Percentiles rank a stretch among this genome's conserved stretches.
Conservation (phyloP, 805 yeast species). For the Ogataea wickerhamii region DNA sequence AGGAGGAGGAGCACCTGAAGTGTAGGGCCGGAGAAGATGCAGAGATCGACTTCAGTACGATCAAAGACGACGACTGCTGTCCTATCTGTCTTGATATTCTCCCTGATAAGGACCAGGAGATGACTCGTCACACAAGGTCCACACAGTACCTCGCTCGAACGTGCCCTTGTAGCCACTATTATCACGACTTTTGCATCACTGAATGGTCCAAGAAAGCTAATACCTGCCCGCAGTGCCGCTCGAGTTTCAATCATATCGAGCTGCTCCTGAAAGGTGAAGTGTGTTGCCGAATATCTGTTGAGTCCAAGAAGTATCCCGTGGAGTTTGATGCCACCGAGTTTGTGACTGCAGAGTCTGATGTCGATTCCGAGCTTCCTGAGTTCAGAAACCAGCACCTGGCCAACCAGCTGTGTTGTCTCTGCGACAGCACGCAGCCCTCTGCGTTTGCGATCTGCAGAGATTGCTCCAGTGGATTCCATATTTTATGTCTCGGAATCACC, state of each 20-base stretch:
- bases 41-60: no score
- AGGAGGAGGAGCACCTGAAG: no score
- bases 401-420: slow-evolving; percentile 30
- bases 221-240: slow-evolving; percentile 35
- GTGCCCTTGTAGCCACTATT: slow-evolving; percentile 33
- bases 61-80: slow-evolving; percentile 19
- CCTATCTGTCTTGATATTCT: slow-evolving; percentile 32
- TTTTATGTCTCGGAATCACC: slow-evolving; percentile 29
- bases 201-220: slow-evolving; percentile 36
- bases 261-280: slow-evolving; percentile 14
- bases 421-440: slow-evolving; percentile 27
- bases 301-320: slow-evolving; percentile 22
- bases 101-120: slow-evolving; percentile 13
- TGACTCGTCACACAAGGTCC: slow-evolving; percentile 21
- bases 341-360: slow-evolving; percentile 9
- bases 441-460: slow-evolving; percentile 29
- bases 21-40: no score
- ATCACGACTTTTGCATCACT: slow-evolving; percentile 34
- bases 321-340: slow-evolving; percentile 23
- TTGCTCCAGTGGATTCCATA: slow-evolving; percentile 33
- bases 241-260: slow-evolving; percentile 23
- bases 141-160: slow-evolving; percentile 26
- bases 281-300: slow-evolving; percentile 18
- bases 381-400: slow-evolving; percentile 21
- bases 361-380: slow-evolving; percentile 2